phyloP scores from a whole-genome alignment of 345 rosid species.

The Pseudoturritis turrita region DNA sequence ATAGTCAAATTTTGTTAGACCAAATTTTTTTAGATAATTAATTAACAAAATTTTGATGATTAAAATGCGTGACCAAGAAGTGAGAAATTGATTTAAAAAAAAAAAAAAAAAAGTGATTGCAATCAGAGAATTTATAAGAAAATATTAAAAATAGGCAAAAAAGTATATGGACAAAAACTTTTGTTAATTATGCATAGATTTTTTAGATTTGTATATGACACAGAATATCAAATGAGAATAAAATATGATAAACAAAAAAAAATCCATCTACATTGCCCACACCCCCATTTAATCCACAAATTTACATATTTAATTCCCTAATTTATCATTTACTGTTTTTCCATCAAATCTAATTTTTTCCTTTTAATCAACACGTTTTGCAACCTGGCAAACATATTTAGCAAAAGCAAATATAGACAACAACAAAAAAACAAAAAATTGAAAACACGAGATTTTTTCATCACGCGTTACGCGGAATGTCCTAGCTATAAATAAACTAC shows the following conservation, averaged over 20 bases:
- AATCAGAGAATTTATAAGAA: no score
- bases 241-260: not conserved
- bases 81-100: no score
- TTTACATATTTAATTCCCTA: not conserved
- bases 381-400: not conserved
- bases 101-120: no score
- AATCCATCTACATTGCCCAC: no score
- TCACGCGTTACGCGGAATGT: constrained; percentile 1
- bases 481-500: not conserved
- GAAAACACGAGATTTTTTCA: not conserved
- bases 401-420: not conserved
- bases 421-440: not conserved
- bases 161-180: no score
- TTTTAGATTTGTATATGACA: not conserved
- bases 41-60: no score
- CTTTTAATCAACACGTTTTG: not conserved
- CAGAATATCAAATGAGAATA: not conserved
- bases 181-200: no score
- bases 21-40: no score
- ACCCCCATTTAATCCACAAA: not conserved
- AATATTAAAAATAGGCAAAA: no score
- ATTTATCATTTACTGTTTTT: not conserved
- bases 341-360: not conserved
- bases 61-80: no score
- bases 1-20: no score